Percentiles rank a stretch among this genome's conserved stretches.
Evolutionary conservation across 1,284 basidiomycete species (phyloP).

Genomic region (Erythrobasidium hasegawianum): DNA sequence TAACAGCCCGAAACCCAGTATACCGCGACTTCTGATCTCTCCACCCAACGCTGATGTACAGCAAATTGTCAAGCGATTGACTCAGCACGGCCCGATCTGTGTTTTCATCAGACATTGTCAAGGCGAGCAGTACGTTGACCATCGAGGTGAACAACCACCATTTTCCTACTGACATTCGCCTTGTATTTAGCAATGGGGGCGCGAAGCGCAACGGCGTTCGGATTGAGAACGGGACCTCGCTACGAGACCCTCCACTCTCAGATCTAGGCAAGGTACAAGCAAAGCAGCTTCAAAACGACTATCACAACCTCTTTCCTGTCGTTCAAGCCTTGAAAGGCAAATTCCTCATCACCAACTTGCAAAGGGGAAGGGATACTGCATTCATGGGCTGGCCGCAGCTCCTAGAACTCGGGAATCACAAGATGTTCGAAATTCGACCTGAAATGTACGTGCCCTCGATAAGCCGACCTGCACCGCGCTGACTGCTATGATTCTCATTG

Average conservation of each 20-base stretch:
- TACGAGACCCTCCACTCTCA: not conserved
- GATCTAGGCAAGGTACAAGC: not conserved
- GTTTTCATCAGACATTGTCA: slow-evolving; percentile 4
- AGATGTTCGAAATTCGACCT: not conserved
- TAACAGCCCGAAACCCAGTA: not conserved
- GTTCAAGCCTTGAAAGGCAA: not conserved
- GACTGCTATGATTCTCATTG: not conserved
- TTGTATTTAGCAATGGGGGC: not conserved
- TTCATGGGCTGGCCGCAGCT: slow-evolving; percentile 1
- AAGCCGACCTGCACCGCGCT: not conserved
- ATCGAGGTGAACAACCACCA: too few species aligned
- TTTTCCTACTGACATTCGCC: too few species aligned
- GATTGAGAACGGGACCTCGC: not conserved
- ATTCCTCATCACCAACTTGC: not conserved
- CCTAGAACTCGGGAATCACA: not conserved
- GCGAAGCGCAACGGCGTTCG: not conserved
- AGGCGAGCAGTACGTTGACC: slow-evolving; percentile 1
- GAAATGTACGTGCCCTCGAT: not conserved
- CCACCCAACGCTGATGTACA: not conserved
- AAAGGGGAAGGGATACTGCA: not conserved
- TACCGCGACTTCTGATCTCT: not conserved
- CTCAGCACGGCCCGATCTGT: not conserved
- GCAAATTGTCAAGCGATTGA: not conserved
- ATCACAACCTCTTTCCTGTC: not conserved
- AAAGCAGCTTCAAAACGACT: not conserved